phyloP scores from a whole-genome alignment of 2,329 filamentous ascomycete species.

The Piedraia hortae region DNA sequence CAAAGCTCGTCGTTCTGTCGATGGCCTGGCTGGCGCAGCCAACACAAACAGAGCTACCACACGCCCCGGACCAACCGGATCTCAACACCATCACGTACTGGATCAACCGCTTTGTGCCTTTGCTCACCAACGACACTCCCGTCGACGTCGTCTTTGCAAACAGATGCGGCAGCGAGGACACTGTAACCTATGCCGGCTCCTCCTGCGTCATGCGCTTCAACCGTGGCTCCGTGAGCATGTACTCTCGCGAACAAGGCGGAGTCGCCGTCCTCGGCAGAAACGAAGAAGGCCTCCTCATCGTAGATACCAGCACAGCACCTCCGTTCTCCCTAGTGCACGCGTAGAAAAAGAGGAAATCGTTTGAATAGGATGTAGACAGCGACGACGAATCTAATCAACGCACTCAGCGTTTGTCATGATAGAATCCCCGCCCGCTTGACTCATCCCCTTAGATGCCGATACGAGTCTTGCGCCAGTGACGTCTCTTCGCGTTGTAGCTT shows the following conservation, averaged over 20 bases:
- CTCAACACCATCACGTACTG: slow-evolving; percentile 50
- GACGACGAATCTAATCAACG: no score
- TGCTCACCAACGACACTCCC: slow-evolving; percentile 24
- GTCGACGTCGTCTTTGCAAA: slow-evolving; percentile 46
- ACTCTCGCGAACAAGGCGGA: slow-evolving; percentile 19
- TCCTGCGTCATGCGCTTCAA: slow-evolving; percentile 42
- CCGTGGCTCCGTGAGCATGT: slow-evolving; percentile 36
- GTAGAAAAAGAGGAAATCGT: slow-evolving; percentile 1
- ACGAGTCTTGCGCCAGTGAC: slow-evolving; percentile 99
- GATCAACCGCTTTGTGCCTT: slow-evolving; percentile 40
- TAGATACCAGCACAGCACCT: slow-evolving; percentile 28
- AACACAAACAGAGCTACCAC: slow-evolving; percentile 18
- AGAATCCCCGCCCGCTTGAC: no score
- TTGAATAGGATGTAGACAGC: not conserved
- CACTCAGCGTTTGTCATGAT: no score
- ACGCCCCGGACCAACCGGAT: slow-evolving; percentile 31
- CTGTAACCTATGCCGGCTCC: slow-evolving; percentile 41
- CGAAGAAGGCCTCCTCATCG: slow-evolving; percentile 37
- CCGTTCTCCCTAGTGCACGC: slow-evolving; percentile 6
- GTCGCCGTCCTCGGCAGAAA: slow-evolving; percentile 33
- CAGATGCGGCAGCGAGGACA: slow-evolving; percentile 33
- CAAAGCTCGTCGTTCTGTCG: slow-evolving; percentile 37
- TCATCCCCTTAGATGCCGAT: slow-evolving; percentile 91
- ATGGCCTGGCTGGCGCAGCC: slow-evolving; percentile 52
- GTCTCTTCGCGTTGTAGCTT: slow-evolving; percentile 96